Base-by-base conservation (phyloP, 2,329 filamentous ascomycete genomes). In the Colletotrichum tofieldiae region DNA sequence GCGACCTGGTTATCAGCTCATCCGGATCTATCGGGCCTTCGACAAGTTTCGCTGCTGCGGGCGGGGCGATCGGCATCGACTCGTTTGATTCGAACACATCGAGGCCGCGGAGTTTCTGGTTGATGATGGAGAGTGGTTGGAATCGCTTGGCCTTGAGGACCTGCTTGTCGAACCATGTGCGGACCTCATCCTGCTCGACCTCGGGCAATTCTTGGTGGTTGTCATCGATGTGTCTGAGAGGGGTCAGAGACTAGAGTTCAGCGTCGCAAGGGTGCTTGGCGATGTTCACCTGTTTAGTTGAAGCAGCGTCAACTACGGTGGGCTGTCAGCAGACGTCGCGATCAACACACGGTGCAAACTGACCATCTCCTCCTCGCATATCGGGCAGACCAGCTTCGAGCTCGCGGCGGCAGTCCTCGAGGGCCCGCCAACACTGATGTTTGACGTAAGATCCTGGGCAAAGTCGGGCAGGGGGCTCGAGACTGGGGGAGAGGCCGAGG, bases 341-440 rank as follows among this genome's bases (percentile, higher is more conserved):
- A 61, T 16, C 18, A n/a, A 54, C 47, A 37, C 16, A 12, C 32
- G 20, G 20, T 52, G 63, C 56, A 23, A 16, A 78, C 84, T 75
- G 85, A 96, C 95, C 96, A 99, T 99, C 82, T 98, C 95, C 84
- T 98, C 97, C 77, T 92, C 95, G 83, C 96, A 99, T 80, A 99
- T 99, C n/a, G 96, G 96, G 81, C 96, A 99, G 67, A 96, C 91
- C 71, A 99, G 90, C 81, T 89, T 89, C 75, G 90, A 90, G 76
- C 88, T 90, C 67, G 90, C 84, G 64, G 90, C 88, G 60, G 84
- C 86, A 74, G 88, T 87, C 73, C 85, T 87, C 64, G 88, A 86
- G 23, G 87, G 85, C 12, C 84, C 83, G 29, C 84, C 87, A 26
- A 96, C 84, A 66, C 93, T 95, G 77, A 98, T 92, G 78, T 93